phyloP scores from a whole-genome alignment of 306 rosid species.

The Prunus davidiana region DNA sequence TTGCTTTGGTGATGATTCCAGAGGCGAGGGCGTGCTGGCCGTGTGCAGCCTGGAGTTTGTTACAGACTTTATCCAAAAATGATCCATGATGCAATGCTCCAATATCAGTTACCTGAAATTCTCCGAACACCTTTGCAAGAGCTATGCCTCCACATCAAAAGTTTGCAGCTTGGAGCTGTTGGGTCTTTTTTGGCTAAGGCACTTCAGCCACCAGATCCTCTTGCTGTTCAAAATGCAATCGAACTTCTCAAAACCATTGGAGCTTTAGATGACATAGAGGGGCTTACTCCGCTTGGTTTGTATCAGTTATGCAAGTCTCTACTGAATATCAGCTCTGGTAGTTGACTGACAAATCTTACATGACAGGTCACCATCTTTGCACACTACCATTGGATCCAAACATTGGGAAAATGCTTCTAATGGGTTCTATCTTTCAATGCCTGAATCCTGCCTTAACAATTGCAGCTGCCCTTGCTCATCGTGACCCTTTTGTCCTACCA shows the following conservation, averaged over 20 bases:
- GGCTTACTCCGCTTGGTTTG: slow-evolving; percentile 90
- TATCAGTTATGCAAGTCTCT: slow-evolving; percentile 22
- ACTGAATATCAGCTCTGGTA: slow-evolving; percentile 14
- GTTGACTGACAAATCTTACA: slow-evolving; percentile 20
- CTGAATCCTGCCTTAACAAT: slow-evolving; percentile 89
- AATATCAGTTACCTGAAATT: slow-evolving; percentile 91
- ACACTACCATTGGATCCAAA: slow-evolving; percentile 96
- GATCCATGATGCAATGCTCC: slow-evolving; percentile 82
- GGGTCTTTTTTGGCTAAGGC: slow-evolving; percentile 91
- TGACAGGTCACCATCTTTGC: slow-evolving; percentile 83
- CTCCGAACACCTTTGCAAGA: slow-evolving; percentile 97
- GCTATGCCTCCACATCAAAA: slow-evolving; percentile 89
- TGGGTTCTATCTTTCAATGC: slow-evolving; percentile 98
- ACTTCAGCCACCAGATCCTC: slow-evolving; percentile 95
- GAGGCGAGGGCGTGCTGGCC: slow-evolving; percentile 99
- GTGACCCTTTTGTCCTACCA: slow-evolving; percentile 92
- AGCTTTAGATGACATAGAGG: slow-evolving; percentile 79
- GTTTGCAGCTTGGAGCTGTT: slow-evolving; percentile 87
- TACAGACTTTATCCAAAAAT: slow-evolving; percentile 84
- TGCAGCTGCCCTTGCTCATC: slow-evolving; percentile 93
- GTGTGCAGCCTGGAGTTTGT: slow-evolving; percentile 96
- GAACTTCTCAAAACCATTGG: slow-evolving; percentile 94
- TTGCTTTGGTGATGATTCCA: slow-evolving; percentile 40
- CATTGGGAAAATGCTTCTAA: slow-evolving; percentile 95
- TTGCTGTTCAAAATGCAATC: slow-evolving; percentile 89